Percentiles rank a stretch among this genome's conserved stretches.
These are phyloP conservation scores for Primulina eburnea DNA, from an alignment of 257 asterid genomes.

Conservation along the genomic window DNA sequence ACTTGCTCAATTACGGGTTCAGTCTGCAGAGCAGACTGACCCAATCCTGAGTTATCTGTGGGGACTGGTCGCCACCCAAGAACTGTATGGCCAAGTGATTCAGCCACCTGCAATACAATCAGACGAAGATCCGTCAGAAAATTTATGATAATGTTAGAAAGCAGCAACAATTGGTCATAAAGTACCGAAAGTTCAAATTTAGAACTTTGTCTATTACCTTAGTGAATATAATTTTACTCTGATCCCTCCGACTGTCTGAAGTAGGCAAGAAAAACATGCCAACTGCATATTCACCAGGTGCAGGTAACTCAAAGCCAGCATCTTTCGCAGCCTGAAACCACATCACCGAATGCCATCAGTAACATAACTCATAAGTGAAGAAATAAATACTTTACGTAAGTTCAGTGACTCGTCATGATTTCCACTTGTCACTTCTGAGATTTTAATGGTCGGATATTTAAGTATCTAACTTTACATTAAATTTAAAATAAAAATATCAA, in stretches of 20 bases:
- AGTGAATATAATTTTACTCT: constrained; percentile 72
- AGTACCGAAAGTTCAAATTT: constrained; percentile 1
- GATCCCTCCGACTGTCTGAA: constrained; percentile 81
- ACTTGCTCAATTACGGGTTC: constrained; percentile 97
- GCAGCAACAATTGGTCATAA: neutral
- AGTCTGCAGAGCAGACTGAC: constrained; percentile 90
- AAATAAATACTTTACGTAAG: neutral
- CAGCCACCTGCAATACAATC: constrained; percentile 67
- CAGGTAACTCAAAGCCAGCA: constrained; percentile 84
- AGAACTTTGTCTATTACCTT: constrained; percentile 44
- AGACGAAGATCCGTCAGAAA: constrained; percentile 17
- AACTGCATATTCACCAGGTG: constrained; percentile 87
- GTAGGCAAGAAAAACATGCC: constrained; percentile 99
- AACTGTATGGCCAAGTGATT: constrained; percentile 93
- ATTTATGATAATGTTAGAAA: neutral
- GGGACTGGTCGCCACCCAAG: constrained; percentile 97
- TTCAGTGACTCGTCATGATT: neutral
- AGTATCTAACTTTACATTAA: too few relatives aligned
- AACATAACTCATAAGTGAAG: neutral
- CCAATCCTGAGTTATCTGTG: constrained; percentile 91
- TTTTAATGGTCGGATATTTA: neutral
- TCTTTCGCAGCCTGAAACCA: constrained; percentile 59
- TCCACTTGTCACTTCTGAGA: constrained; percentile 17
- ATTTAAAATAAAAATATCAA: neutral
- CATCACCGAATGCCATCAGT: constrained; percentile 5